phyloP scores from a whole-genome alignment of 768 basidiomycete species.

The Suillus plorans region DNA sequence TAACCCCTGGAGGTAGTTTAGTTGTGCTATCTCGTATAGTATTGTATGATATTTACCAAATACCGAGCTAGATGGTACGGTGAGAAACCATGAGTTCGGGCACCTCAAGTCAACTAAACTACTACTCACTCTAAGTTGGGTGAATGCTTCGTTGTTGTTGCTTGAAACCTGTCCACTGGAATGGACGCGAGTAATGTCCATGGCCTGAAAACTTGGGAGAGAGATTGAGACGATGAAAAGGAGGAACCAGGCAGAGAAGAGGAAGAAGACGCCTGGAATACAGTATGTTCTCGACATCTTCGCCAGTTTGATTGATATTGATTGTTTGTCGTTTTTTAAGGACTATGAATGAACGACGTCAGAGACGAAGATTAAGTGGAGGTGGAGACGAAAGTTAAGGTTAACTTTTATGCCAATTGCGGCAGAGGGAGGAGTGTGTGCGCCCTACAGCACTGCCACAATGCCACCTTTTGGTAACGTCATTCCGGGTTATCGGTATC shows the following conservation, averaged over 20 bases:
- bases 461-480: neutral
- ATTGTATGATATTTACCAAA: constrained; percentile 48
- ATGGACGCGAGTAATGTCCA: constrained; percentile 65
- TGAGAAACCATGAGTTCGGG: constrained; percentile 1
- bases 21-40: constrained; percentile 1
- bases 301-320: constrained; percentile 4
- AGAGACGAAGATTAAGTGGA: neutral
- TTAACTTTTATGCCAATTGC: neutral
- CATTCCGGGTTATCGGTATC: neutral
- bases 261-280: constrained; percentile 56
- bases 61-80: constrained; percentile 52
- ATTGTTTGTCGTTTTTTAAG: neutral
- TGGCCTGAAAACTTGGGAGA: constrained; percentile 61
- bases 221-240: constrained; percentile 70
- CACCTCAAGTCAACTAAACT: constrained; percentile 3
- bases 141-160: constrained; percentile 28
- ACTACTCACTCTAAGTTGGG: constrained; percentile 54
- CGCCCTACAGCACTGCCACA: neutral
- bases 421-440: neutral
- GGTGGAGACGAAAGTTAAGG: neutral
- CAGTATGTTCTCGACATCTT: constrained; percentile 53
- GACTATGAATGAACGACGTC: neutral
- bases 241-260: constrained; percentile 63
- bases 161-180: constrained; percentile 36
- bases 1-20: constrained; percentile 48